Percentiles rank a stretch among this genome's conserved stretches.
Evolutionary conservation across 495 filamentous ascomycete species (phyloP).

Genomic region (Tuber umbilicatum): DNA sequence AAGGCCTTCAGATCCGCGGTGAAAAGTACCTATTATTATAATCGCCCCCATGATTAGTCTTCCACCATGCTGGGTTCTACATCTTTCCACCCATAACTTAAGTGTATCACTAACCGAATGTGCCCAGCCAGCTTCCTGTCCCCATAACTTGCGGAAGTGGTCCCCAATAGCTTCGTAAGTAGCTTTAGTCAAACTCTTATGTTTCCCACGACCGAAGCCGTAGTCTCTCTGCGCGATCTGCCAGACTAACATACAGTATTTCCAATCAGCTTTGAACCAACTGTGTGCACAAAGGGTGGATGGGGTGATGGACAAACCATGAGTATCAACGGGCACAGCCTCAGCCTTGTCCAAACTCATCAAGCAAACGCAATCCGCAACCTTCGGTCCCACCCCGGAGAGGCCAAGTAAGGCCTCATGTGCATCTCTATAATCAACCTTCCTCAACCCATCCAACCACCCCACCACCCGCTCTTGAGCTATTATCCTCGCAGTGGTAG

Average conservation of each 20-base stretch:
- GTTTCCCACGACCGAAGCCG: conserved; percentile 74
- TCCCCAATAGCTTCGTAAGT: conserved; percentile 87
- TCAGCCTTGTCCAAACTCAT: conserved; percentile 98
- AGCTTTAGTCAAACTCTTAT: conserved; percentile 76
- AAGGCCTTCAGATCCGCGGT: conserved; percentile 88
- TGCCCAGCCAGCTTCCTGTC: conserved; percentile 91
- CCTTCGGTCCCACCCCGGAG: conserved; percentile 89
- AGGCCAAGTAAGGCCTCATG: conserved; percentile 73
- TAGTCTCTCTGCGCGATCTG: conserved; percentile 97
- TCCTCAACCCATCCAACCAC: conserved; percentile 70
- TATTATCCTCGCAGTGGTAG: conserved; percentile 73
- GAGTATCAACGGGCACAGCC: conserved; percentile 90
- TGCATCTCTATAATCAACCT: conserved; percentile 63
- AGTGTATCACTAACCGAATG: conserved; percentile 56
- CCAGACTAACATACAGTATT: conserved; percentile 64
- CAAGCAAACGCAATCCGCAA: conserved; percentile 90
- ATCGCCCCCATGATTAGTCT: background rate
- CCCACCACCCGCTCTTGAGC: conserved; percentile 56
- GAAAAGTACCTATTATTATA: conserved; percentile 58
- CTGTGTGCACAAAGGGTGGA: background rate
- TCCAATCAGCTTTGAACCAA: conserved; percentile 10
- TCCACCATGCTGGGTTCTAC: background rate
- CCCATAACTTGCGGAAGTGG: conserved; percentile 86
- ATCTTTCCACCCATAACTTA: background rate
- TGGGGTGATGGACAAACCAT: conserved; percentile 52